Evolutionary conservation across 805 yeast species (phyloP).

Genomic region (Saccharomycopsis sp.): DNA sequence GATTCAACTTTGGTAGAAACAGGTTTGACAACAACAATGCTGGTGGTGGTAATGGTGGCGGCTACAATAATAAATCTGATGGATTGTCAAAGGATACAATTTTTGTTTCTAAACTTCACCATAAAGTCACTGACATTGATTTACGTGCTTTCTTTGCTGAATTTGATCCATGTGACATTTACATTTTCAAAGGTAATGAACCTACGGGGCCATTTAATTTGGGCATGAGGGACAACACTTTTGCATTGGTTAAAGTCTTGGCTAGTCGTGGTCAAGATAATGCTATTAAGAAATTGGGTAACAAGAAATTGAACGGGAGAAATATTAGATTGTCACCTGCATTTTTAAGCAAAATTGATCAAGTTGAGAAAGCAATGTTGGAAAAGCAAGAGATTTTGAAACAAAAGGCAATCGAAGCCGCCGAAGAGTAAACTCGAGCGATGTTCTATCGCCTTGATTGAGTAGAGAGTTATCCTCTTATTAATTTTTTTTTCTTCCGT

Average conservation of each 20-base stretch:
- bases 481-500: too few species aligned
- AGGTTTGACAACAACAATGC: not conserved
- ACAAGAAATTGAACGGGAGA: slow-evolving; percentile 33
- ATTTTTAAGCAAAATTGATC: slow-evolving; percentile 35
- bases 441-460: too few species aligned
- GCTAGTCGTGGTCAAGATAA: slow-evolving; percentile 35
- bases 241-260: slow-evolving; percentile 46
- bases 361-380: slow-evolving; percentile 33
- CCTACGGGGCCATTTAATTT: slow-evolving; percentile 26
- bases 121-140: slow-evolving; percentile 36
- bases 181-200: slow-evolving; percentile 37
- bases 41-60: not conserved
- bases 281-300: slow-evolving; percentile 37
- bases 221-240: slow-evolving; percentile 20
- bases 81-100: slow-evolving; percentile 38
- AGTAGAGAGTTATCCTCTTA: too few species aligned
- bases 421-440: not conserved
- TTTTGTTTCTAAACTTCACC: slow-evolving; percentile 36
- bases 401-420: not conserved
- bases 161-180: slow-evolving; percentile 41
- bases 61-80: not conserved
- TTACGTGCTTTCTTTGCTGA: slow-evolving; percentile 36
- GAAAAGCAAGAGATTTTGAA: slow-evolving; percentile 8
- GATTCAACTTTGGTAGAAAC: too few species aligned
- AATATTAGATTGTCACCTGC: slow-evolving; percentile 35